Evolutionary conservation across 768 basidiomycete species (phyloP), one percentile per base, ranked within the genome.

Genomic region (Calocybe cyanea): DNA sequence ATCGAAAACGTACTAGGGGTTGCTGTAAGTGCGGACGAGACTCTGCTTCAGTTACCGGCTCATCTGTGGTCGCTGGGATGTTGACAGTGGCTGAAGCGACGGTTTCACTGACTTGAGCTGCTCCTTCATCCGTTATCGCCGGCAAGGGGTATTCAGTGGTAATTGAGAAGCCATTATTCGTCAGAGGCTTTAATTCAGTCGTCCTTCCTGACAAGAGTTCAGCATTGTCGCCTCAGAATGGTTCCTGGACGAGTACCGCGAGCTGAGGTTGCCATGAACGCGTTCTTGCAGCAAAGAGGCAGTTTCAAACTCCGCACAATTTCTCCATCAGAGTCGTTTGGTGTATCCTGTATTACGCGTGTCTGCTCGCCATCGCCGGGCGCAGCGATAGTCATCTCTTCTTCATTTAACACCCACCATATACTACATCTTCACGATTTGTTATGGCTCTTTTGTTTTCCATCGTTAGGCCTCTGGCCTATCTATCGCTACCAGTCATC

Each of bases 401-500:
- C 18, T 4, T 38, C 44, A 11, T 19, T 38, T 28, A 23, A 45
- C 43, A 45, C 48, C 40, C 42, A 56, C 46, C 39, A 14, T 18
- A 37, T 41, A 18, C 32, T 44, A 15, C 13, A 4, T 20, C n/a
- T n/a, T n/a, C n/a, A n/a, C n/a, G n/a, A n/a, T n/a, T 14, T 30
- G 15, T 56, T 57, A 89, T 89, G 87, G 81, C 81, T 51, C 68
- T 84, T 57, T 59, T 88, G 55, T 57, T 73, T 38, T 67, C 71
- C 44, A 48, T 88, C 48, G 5, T 28, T 28, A 85, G 79, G 61
- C 82, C 87, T 4, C 64, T 90, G 43, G 88, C 83, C 38, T 92
- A 91, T 59, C 55, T 87, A 49, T 87, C 88, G 21, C 72, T 91
- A 24, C 89, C 89, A 1, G 57, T 81, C 50, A 66, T 89, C 55